Conservation (phyloP, 345 rosid genomes). For the Nephelium lappaceum region DNA sequence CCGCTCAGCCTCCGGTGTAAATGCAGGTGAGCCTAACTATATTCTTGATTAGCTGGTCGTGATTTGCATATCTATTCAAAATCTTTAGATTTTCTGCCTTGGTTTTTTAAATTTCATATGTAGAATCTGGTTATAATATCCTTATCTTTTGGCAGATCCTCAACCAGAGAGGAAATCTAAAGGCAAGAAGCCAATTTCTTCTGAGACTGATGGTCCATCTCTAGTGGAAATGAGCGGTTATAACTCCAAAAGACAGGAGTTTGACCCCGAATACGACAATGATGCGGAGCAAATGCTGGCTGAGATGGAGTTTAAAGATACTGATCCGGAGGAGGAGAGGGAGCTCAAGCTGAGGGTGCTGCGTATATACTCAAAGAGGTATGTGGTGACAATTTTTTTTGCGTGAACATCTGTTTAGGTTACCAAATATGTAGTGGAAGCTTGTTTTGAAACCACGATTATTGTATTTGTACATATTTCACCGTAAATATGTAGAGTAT, state of each 20-base stretch:
- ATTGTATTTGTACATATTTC: not conserved
- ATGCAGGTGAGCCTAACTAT: constrained; percentile 40
- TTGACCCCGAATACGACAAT: constrained; percentile 92
- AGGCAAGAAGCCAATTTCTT: constrained; percentile 66
- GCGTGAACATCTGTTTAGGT: not conserved
- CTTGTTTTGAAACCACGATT: not conserved
- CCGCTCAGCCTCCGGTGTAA: constrained; percentile 38
- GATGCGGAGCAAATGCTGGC: constrained; percentile 96
- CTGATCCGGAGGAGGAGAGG: constrained; percentile 81
- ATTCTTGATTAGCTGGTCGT: constrained; percentile 6
- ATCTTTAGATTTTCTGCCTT: constrained; percentile 16
- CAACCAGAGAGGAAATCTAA: constrained; percentile 58
- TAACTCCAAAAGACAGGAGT: constrained; percentile 82
- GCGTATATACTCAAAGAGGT: constrained; percentile 86
- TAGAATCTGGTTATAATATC: constrained; percentile 34
- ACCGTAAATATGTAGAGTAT: not conserved
- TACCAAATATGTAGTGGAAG: not conserved
- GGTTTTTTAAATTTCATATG: constrained; percentile 34
- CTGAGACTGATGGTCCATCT: constrained; percentile 63
- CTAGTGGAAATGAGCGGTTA: constrained; percentile 77
- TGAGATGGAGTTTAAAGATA: constrained; percentile 96
- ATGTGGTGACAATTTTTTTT: not conserved
- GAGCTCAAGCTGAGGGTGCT: constrained; percentile 85
- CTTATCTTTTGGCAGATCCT: constrained; percentile 55
- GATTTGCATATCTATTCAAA: not conserved